Evolutionary conservation across 1,284 basidiomycete genomes (phyloP).

Genomic region (Volvariella surrecta): DNA sequence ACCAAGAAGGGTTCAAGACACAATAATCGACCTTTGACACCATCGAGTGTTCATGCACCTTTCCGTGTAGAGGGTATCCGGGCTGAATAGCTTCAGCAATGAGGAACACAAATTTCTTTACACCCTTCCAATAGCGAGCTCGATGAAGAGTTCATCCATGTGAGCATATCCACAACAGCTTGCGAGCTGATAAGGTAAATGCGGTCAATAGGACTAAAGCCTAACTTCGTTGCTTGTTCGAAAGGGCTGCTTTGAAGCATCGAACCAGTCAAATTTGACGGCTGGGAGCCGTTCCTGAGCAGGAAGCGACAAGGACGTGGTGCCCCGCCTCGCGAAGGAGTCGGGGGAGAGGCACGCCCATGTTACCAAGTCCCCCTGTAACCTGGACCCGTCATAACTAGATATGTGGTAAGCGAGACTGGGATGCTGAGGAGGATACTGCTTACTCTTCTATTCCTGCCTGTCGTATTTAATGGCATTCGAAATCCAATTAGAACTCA

Average conservation of each 20-base stretch:
- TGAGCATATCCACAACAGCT: constrained; percentile 11
- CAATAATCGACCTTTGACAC: constrained; percentile 19
- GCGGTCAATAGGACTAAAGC: constrained; percentile 10
- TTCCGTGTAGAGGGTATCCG: background rate
- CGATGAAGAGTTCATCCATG: constrained; percentile 20
- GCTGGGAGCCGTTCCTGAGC: constrained; percentile 10
- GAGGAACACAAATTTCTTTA: constrained; percentile 1
- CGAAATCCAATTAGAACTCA: too few species aligned
- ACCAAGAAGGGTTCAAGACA: constrained; percentile 23
- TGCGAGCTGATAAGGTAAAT: constrained; percentile 17
- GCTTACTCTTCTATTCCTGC: too few species aligned
- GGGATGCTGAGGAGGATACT: too few species aligned
- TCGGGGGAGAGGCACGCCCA: constrained; percentile 11
- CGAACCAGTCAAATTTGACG: constrained; percentile 3
- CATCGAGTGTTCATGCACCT: constrained; percentile 15
- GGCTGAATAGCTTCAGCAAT: background rate
- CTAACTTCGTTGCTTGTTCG: constrained; percentile 6
- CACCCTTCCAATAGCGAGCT: constrained; percentile 15
- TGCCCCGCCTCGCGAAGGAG: constrained; percentile 10
- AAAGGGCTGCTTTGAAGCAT: background rate
- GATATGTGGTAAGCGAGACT: too few species aligned
- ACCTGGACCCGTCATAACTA: too few species aligned
- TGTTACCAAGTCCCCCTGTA: constrained; percentile 15
- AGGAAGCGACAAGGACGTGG: constrained; percentile 14
- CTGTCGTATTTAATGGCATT: too few species aligned